These are phyloP conservation scores for Trypanosoma lewisi DNA, from an alignment of 208 protist species.

Conservation along the genomic window DNA sequence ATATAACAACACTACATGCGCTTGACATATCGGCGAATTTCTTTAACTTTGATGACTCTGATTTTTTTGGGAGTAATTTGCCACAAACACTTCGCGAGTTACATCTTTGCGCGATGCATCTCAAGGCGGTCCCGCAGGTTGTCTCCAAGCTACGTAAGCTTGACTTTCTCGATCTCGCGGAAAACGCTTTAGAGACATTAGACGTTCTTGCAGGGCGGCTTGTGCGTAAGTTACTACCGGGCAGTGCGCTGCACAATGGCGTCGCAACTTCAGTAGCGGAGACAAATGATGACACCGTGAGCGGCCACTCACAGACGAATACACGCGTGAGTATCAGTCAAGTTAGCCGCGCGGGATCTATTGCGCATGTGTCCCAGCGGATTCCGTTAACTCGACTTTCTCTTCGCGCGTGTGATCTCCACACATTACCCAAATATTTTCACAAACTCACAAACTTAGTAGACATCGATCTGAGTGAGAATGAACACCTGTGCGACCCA, in stretches of 20 bases:
- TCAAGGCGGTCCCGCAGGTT: slow-evolving; percentile 70
- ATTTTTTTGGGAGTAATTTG: slow-evolving; percentile 74
- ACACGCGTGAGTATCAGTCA: slow-evolving; percentile 65
- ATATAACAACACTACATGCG: slow-evolving; percentile 36
- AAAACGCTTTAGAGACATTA: slow-evolving; percentile 81
- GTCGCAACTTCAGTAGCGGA: not conserved
- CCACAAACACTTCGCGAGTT: slow-evolving; percentile 62
- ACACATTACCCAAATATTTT: slow-evolving; percentile 85
- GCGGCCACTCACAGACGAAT: slow-evolving; percentile 35
- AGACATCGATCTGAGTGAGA: slow-evolving; percentile 84
- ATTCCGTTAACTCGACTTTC: slow-evolving; percentile 71
- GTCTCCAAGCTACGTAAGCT: slow-evolving; percentile 57
- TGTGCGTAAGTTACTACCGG: slow-evolving; percentile 25
- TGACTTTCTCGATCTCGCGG: slow-evolving; percentile 60
- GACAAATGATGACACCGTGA: slow-evolving; percentile 34
- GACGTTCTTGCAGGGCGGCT: slow-evolving; percentile 82
- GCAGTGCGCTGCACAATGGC: not conserved
- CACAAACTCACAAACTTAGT: slow-evolving; percentile 78
- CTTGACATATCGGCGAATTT: slow-evolving; percentile 82
- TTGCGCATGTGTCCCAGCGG: slow-evolving; percentile 57
- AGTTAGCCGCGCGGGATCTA: slow-evolving; percentile 60
- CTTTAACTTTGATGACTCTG: slow-evolving; percentile 54
- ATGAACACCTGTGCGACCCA: slow-evolving; percentile 73
- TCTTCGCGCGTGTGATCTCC: slow-evolving; percentile 64
- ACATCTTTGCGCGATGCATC: slow-evolving; percentile 54